phyloP scores from a whole-genome alignment of 805 yeast species.

The Candida boleticola region DNA sequence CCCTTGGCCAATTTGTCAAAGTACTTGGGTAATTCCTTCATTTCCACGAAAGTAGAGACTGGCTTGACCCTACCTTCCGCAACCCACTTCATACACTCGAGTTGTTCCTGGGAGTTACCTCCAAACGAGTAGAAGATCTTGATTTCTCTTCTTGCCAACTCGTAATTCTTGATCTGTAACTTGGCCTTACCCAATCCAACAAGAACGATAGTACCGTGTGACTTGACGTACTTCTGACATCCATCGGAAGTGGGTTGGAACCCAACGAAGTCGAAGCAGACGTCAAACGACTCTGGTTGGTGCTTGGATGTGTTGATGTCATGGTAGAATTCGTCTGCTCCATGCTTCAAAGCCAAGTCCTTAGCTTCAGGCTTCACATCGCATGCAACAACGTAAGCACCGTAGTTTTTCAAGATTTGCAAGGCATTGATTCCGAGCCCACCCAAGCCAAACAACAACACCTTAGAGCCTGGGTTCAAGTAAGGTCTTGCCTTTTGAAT shows the following conservation, averaged over 20 bases:
- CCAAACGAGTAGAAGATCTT: slow-evolving; percentile 41
- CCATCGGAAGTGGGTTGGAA: slow-evolving; percentile 25
- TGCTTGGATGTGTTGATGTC: slow-evolving; percentile 26
- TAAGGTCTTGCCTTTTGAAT: slow-evolving; percentile 30
- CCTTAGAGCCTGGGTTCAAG: slow-evolving; percentile 31
- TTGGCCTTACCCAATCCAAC: slow-evolving; percentile 42
- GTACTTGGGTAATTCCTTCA: slow-evolving; percentile 35
- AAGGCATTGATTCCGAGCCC: slow-evolving; percentile 44
- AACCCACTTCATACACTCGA: slow-evolving; percentile 43
- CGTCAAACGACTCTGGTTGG: slow-evolving; percentile 33
- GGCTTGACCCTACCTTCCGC: slow-evolving; percentile 40
- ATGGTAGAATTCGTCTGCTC: slow-evolving; percentile 43
- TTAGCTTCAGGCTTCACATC: slow-evolving; percentile 30
- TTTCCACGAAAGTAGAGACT: slow-evolving; percentile 22
- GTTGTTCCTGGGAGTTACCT: slow-evolving; percentile 43
- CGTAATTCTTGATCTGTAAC: slow-evolving; percentile 28
- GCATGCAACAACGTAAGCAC: slow-evolving; percentile 31
- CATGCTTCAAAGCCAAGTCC: slow-evolving; percentile 27
- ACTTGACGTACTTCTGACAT: slow-evolving; percentile 29
- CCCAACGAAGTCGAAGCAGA: slow-evolving; percentile 40
- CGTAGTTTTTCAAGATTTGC: slow-evolving; percentile 34
- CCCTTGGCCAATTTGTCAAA: slow-evolving; percentile 36
- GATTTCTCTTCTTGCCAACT: slow-evolving; percentile 41
- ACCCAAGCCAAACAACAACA: slow-evolving; percentile 40
- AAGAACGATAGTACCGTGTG: slow-evolving; percentile 38